Conservation (phyloP, 75 land plant genomes). For the Cupressus sempervirens region DNA sequence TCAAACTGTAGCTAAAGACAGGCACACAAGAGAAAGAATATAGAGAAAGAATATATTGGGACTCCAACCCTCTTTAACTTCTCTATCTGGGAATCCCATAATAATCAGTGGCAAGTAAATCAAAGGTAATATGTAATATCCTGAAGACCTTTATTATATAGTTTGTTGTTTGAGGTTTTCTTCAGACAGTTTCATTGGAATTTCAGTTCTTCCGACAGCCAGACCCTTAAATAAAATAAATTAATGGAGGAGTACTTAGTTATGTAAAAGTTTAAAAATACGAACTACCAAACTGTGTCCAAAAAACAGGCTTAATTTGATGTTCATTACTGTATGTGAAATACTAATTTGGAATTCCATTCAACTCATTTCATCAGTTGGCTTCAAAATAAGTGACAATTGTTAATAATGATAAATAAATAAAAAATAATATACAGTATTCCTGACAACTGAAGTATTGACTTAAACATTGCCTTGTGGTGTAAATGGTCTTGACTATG, state of each 20-base stretch:
- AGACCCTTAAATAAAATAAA: not conserved
- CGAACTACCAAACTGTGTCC: not conserved
- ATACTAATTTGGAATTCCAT: not conserved
- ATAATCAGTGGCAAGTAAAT: too few relatives aligned
- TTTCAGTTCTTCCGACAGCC: too few relatives aligned
- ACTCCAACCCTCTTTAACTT: not conserved
- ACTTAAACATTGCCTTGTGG: not conserved
- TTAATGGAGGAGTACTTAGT: not conserved
- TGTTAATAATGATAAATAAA: not conserved
- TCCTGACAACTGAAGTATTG: not conserved
- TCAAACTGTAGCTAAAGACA: not conserved
- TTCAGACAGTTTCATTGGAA: too few relatives aligned
- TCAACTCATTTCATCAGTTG: not conserved
- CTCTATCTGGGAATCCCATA: too few relatives aligned
- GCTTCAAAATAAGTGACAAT: not conserved
- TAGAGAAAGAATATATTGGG: not conserved
- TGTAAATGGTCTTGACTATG: not conserved
- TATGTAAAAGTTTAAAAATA: not conserved
- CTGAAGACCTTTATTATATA: too few relatives aligned
- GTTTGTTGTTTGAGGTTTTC: too few relatives aligned
- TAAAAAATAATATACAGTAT: not conserved
- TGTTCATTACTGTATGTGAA: not conserved
- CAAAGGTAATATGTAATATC: too few relatives aligned
- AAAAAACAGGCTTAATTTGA: not conserved
- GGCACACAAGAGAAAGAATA: not conserved